A percentile compares a stretch with the other conserved stretches of the same genome.
phyloP scores from a whole-genome alignment of 257 asterid genomes.

The Petunia axillaris region DNA sequence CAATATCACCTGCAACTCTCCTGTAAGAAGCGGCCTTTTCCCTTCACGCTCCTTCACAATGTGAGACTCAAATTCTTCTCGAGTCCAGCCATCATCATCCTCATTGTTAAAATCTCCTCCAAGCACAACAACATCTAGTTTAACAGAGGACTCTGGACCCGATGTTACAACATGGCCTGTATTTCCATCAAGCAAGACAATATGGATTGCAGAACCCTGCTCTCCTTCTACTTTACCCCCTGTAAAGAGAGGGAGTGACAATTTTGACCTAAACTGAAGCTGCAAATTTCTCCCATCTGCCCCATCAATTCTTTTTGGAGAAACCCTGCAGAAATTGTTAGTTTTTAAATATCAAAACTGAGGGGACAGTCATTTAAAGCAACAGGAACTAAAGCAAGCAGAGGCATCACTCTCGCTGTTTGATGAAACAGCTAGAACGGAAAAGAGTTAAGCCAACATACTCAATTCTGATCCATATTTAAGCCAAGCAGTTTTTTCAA shows the following conservation, averaged over 20 bases:
- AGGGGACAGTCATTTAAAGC: not conserved
- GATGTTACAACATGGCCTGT: slow-evolving; percentile 34
- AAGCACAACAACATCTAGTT: slow-evolving; percentile 43
- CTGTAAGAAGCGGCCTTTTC: slow-evolving; percentile 45
- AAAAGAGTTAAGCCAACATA: not conserved
- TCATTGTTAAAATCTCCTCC: slow-evolving; percentile 46
- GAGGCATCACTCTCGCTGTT: not conserved
- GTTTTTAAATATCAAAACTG: not conserved
- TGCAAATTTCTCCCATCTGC: slow-evolving; percentile 37
- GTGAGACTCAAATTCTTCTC: slow-evolving; percentile 39
- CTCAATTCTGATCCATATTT: slow-evolving; percentile 1
- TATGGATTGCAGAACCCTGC: slow-evolving; percentile 31
- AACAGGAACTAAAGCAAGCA: slow-evolving; percentile 16
- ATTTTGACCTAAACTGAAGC: slow-evolving; percentile 39
- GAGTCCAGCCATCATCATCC: slow-evolving; percentile 40
- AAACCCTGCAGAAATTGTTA: slow-evolving; percentile 26
- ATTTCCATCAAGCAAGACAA: slow-evolving; percentile 40
- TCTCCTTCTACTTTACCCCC: slow-evolving; percentile 42
- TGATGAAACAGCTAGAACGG: slow-evolving; percentile 4
- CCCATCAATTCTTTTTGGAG: slow-evolving; percentile 38
- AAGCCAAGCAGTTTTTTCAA: not conserved
- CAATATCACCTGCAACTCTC: slow-evolving; percentile 43
- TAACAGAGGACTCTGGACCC: slow-evolving; percentile 40
- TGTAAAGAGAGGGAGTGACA: slow-evolving; percentile 44
- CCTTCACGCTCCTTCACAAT: slow-evolving; percentile 44